A percentile compares a stretch with the other conserved stretches of the same genome.
Evolutionary conservation across 2,329 filamentous ascomycete genomes (phyloP).

Genomic region (Talaromyces amestolkiae): DNA sequence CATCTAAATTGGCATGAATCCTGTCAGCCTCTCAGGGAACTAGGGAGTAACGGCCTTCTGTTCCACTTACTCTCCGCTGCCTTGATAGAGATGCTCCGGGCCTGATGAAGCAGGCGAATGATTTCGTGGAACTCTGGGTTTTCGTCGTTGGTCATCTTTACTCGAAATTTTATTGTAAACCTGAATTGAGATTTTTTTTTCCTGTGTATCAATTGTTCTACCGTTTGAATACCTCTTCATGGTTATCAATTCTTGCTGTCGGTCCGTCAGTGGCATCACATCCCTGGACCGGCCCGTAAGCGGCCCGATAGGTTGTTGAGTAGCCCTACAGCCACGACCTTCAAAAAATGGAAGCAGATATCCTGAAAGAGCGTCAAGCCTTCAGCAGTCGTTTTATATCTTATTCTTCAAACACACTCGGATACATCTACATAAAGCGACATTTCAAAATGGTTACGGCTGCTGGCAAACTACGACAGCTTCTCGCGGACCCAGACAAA

Average conservation of each 20-base stretch:
- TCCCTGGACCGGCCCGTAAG: not conserved
- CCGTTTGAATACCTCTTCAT: not conserved
- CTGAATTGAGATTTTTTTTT: not conserved
- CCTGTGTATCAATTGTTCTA: not conserved
- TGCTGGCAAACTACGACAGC: constrained; percentile 36
- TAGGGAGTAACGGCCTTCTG: not conserved
- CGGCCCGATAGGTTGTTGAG: not conserved
- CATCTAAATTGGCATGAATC: not conserved
- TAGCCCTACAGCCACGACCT: not conserved
- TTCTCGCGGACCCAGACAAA: constrained; percentile 40
- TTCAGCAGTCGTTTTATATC: not conserved
- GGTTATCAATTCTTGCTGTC: not conserved
- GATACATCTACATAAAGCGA: not conserved
- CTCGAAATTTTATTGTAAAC: not conserved
- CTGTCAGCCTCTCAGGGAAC: not conserved
- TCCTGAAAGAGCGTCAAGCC: not conserved
- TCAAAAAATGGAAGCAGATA: not conserved
- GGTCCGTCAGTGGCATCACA: not conserved
- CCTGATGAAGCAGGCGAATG: constrained; percentile 2
- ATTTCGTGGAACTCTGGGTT: not conserved
- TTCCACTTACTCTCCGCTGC: constrained; percentile 7
- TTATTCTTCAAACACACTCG: not conserved
- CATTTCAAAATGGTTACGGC: constrained; percentile 9
- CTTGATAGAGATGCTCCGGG: constrained; percentile 2
- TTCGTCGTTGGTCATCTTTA: not conserved